Evolutionary conservation across 78 protist species (phyloP).

Genomic region (Protostelium mycophagum): DNA sequence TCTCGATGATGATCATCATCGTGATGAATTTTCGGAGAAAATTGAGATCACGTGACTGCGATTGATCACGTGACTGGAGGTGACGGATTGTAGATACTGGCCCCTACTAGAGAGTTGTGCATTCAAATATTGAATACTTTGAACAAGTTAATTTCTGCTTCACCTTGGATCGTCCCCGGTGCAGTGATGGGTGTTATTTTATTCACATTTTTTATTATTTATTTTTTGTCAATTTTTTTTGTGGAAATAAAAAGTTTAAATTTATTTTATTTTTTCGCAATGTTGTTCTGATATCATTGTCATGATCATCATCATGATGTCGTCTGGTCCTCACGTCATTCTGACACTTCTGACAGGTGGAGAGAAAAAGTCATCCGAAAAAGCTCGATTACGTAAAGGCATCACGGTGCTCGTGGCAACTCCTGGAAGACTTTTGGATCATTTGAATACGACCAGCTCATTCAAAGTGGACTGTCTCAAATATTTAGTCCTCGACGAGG

Average conservation of each 20-base stretch:
- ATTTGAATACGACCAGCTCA: conserved; percentile 61
- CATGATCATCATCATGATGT: conserved; percentile 14
- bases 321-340: conserved; percentile 62
- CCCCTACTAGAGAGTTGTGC: conserved; percentile 89
- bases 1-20: conserved; percentile 29
- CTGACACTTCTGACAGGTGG: conserved; percentile 82
- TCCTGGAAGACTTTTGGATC: conserved; percentile 90
- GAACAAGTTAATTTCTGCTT: conserved; percentile 27
- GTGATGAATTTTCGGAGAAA: too few species aligned
- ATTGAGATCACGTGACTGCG: conserved; percentile 61
- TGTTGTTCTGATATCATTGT: too few species aligned
- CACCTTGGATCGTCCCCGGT: conserved; percentile 73
- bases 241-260: too few species aligned
- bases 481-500: conserved; percentile 83
- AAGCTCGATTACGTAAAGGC: conserved; percentile 88
- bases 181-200: conserved; percentile 54
- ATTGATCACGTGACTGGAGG: conserved; percentile 61
- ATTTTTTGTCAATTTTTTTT: too few species aligned
- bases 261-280: too few species aligned
- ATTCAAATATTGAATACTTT: conserved; percentile 69
- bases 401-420: conserved; percentile 79
- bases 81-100: too few species aligned
- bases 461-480: conserved; percentile 16
- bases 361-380: conserved; percentile 74
- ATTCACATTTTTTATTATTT: not conserved